phyloP scores from a whole-genome alignment of 129 eudicot genomes.

The Deinandra increscens region DNA sequence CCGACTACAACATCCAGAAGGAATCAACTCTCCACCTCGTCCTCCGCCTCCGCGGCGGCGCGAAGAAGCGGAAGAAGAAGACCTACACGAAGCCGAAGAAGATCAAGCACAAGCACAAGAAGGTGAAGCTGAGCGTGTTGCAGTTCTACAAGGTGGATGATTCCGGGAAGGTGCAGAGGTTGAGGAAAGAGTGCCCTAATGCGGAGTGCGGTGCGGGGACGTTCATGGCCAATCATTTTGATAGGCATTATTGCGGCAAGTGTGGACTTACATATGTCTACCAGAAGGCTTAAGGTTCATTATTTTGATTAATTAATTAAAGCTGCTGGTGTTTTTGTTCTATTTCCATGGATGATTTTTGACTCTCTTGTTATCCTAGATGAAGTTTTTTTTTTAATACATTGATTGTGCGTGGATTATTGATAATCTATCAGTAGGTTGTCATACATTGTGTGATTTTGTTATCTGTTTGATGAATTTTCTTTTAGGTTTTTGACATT shows the following conservation, averaged over 20 bases:
- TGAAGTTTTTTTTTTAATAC: neutral
- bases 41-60: slow-evolving; percentile 55
- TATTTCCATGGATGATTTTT: neutral
- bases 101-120: slow-evolving; percentile 49
- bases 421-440: neutral
- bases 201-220: slow-evolving; percentile 48
- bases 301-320: slow-evolving; percentile 3
- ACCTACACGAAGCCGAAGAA: slow-evolving; percentile 49
- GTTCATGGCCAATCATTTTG: slow-evolving; percentile 48
- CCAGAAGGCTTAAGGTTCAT: slow-evolving; percentile 38
- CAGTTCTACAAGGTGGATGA: slow-evolving; percentile 47
- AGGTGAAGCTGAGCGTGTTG: slow-evolving; percentile 40
- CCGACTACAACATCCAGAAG: slow-evolving; percentile 62
- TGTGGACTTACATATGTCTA: slow-evolving; percentile 45
- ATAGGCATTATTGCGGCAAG: slow-evolving; percentile 48
- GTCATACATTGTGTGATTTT: neutral
- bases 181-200: slow-evolving; percentile 50
- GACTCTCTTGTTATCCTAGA: neutral
- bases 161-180: slow-evolving; percentile 41
- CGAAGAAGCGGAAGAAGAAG: slow-evolving; percentile 49
- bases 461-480: neutral
- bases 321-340: neutral
- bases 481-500: neutral
- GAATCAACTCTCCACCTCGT: slow-evolving; percentile 56
- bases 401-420: neutral